These are phyloP conservation scores for Clitopilus passeckerianus DNA, from an alignment of 768 basidiomycete species.

Conservation along the genomic window DNA sequence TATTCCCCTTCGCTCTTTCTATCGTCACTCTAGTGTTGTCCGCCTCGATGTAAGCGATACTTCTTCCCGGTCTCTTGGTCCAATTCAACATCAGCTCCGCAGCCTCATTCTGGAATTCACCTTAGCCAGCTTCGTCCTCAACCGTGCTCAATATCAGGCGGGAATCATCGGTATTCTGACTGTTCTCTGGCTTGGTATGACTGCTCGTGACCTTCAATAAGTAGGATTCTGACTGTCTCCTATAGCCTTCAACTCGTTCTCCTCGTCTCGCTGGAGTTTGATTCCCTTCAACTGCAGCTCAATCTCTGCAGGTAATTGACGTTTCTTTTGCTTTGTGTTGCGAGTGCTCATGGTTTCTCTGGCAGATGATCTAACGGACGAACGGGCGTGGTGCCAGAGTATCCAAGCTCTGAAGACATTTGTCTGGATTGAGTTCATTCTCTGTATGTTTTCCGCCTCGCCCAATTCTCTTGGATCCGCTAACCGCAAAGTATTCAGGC, in stretches of 20 bases:
- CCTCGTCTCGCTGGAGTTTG: conserved; percentile 49
- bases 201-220: neutral
- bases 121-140: conserved; percentile 33
- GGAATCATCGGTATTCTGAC: conserved; percentile 38
- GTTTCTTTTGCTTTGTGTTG: neutral
- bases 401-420: conserved; percentile 51
- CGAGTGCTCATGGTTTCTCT: neutral
- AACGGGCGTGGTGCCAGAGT: conserved; percentile 48
- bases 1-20: conserved; percentile 58
- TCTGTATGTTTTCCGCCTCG: conserved; percentile 30
- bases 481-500: conserved; percentile 22
- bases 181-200: conserved; percentile 52
- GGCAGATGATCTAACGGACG: conserved; percentile 34
- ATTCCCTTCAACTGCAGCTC: conserved; percentile 41
- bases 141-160: conserved; percentile 45
- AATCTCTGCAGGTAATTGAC: conserved; percentile 38
- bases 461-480: neutral
- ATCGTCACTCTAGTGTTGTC: conserved; percentile 44
- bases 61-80: neutral
- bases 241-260: conserved; percentile 55
- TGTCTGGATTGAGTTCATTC: conserved; percentile 54
- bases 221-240: neutral
- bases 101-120: conserved; percentile 41
- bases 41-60: conserved; percentile 30
- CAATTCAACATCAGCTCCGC: neutral